Evolutionary conservation across 805 yeast species (phyloP).

Genomic region (Lachancea nothofagi): DNA sequence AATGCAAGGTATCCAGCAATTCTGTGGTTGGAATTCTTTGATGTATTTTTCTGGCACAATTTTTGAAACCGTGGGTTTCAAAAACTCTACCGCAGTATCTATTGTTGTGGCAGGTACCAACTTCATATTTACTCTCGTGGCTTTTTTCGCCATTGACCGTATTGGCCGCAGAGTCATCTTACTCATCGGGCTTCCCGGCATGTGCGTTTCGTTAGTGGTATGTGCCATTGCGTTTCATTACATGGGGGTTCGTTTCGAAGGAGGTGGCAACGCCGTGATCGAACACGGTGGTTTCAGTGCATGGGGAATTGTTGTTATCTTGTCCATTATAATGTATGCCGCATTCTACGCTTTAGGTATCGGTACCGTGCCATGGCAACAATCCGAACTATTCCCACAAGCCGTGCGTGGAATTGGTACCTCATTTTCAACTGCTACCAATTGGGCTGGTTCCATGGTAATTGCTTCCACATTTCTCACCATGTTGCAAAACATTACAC

Average conservation of each 20-base stretch:
- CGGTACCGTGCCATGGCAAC: constrained; percentile 99
- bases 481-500: constrained; percentile 88
- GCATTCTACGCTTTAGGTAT: constrained; percentile 91
- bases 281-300: constrained; percentile 48
- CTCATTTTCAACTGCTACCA: constrained; percentile 84
- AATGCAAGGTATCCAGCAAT: constrained; percentile 92
- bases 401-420: constrained; percentile 89
- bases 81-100: constrained; percentile 89
- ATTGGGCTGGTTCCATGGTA: constrained; percentile 92
- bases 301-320: constrained; percentile 85
- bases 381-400: constrained; percentile 91
- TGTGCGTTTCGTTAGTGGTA: constrained; percentile 68
- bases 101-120: constrained; percentile 92
- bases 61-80: constrained; percentile 84
- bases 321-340: constrained; percentile 80
- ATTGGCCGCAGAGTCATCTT: constrained; percentile 85
- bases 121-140: constrained; percentile 79
- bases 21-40: constrained; percentile 92
- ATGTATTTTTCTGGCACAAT: constrained; percentile 94
- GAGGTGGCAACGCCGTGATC: constrained; percentile 40
- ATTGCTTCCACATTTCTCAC: constrained; percentile 91
- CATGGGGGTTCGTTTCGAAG: constrained; percentile 55
- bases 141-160: constrained; percentile 78
- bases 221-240: constrained; percentile 91
- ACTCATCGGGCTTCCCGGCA: constrained; percentile 75